Evolutionary conservation across 169 alveolate species (phyloP).

Genomic region (Ichthyophthirius multifiliis): DNA sequence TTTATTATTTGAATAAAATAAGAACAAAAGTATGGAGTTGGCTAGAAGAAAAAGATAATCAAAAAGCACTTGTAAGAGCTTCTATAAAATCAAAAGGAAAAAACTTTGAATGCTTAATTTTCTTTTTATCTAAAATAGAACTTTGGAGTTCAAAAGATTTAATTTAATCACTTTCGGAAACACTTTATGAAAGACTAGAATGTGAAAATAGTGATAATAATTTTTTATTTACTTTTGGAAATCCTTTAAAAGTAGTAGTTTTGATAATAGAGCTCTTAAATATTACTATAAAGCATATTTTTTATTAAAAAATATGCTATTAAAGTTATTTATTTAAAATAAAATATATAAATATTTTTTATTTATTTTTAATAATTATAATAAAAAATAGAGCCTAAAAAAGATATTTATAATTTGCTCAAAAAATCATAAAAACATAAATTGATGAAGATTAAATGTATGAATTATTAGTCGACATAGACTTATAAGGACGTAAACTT

Average conservation of each 20-base stretch:
- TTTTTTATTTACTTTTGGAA: neutral
- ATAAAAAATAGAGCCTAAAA: neutral
- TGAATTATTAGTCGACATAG: neutral
- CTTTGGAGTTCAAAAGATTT: slow-evolving; percentile 1
- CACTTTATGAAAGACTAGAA: neutral
- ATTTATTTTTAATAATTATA: too few relatives aligned
- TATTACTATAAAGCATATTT: neutral
- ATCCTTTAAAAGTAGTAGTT: neutral
- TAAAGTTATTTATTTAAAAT: neutral
- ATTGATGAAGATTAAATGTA: neutral
- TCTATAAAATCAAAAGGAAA: neutral
- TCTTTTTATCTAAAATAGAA: neutral
- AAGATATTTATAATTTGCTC: neutral
- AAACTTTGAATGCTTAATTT: neutral
- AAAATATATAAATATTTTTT: too few relatives aligned
- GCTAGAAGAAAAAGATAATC: neutral
- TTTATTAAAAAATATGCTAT: neutral
- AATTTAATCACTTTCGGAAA: neutral
- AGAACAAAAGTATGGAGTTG: too few relatives aligned
- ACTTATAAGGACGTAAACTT: neutral
- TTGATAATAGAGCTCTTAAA: neutral
- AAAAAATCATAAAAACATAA: neutral
- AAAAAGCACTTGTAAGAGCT: neutral
- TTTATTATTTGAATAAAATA: too few relatives aligned
- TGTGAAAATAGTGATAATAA: neutral